phyloP scores from a whole-genome alignment of 768 basidiomycete species.

The Lactarius hatsudake region DNA sequence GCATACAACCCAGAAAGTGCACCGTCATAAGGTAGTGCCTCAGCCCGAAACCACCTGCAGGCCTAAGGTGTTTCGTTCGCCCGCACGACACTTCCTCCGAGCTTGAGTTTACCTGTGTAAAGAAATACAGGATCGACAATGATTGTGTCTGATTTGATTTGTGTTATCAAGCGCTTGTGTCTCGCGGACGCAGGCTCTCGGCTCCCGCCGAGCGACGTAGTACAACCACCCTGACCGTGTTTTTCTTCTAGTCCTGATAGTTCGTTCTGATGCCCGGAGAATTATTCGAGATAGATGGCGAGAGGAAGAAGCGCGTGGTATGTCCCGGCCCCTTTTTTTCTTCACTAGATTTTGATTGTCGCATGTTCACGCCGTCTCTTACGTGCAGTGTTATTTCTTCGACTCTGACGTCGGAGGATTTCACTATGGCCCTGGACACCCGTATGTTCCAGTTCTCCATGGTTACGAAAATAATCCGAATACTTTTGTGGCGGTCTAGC shows the following conservation, averaged over 20 bases:
- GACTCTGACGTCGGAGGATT: conserved; percentile 99
- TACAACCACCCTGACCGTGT: conserved; percentile 2
- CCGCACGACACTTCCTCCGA: not conserved
- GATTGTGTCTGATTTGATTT: not conserved
- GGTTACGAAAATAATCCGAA: conserved; percentile 16
- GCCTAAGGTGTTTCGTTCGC: not conserved
- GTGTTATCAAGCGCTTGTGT: conserved; percentile 5
- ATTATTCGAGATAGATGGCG: conserved; percentile 49
- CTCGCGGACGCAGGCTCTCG: conserved; percentile 20
- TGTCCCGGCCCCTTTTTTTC: conserved; percentile 34
- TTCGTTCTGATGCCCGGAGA: conserved; percentile 32
- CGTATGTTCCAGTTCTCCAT: conserved; percentile 45
- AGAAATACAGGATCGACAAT: not conserved
- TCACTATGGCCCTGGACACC: conserved; percentile 98
- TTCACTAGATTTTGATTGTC: not conserved
- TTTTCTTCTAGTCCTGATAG: not conserved
- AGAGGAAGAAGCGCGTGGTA: conserved; percentile 87
- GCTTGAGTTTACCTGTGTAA: not conserved
- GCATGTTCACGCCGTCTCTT: conserved; percentile 4
- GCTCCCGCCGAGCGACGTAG: conserved; percentile 17
- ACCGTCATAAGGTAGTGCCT: not conserved
- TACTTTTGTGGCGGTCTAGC: conserved; percentile 39
- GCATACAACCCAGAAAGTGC: too few relatives aligned
- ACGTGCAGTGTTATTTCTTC: conserved; percentile 91
- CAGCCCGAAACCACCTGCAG: not conserved